Conservation (phyloP, 2,329 filamentous ascomycete species). For the Arachnomyces sp. region DNA sequence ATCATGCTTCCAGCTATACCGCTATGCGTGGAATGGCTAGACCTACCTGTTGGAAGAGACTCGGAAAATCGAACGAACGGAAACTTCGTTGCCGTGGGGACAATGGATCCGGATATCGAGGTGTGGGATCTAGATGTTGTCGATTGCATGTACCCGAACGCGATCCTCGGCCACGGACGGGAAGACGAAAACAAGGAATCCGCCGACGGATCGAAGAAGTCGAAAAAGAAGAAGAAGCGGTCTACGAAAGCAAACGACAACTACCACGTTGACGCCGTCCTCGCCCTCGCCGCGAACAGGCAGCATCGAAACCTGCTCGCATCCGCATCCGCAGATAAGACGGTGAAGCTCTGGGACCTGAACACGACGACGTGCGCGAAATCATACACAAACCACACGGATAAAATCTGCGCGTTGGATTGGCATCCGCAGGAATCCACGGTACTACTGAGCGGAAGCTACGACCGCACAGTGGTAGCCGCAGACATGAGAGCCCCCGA, state of each 20-base stretch:
- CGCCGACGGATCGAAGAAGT: slow-evolving; percentile 47
- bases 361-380: slow-evolving; percentile 88
- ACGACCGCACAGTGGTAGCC: slow-evolving; percentile 89
- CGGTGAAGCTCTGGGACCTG: slow-evolving; percentile 95
- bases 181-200: slow-evolving; percentile 37
- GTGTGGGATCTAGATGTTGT: slow-evolving; percentile 95
- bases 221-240: slow-evolving; percentile 89
- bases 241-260: slow-evolving; percentile 78
- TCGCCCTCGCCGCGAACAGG: slow-evolving; percentile 84
- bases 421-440: slow-evolving; percentile 89
- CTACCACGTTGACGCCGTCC: slow-evolving; percentile 88
- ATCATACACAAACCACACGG: slow-evolving; percentile 90
- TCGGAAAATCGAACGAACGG: slow-evolving; percentile 58
- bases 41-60: slow-evolving; percentile 74
- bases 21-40: slow-evolving; percentile 89
- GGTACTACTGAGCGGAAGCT: slow-evolving; percentile 82
- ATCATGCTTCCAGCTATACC: slow-evolving; percentile 98
- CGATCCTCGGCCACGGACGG: slow-evolving; percentile 73
- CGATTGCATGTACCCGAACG: slow-evolving; percentile 97
- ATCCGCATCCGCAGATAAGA: slow-evolving; percentile 91
- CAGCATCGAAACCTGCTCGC: slow-evolving; percentile 90
- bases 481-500: slow-evolving; percentile 93
- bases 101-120: slow-evolving; percentile 97
- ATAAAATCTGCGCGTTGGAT: slow-evolving; percentile 92
- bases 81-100: slow-evolving; percentile 91